These are phyloP conservation scores for thale cress (Arabidopsis thaliana) DNA, from an alignment of 345 rosid genomes.

Conservation along the genomic window TAIR10.1 NC_003071.7:18094001-18094500, in stretches of 20 bases:
- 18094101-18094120: conserved; percentile 50
- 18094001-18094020: conserved; percentile 44
- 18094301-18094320: conserved; percentile 41
- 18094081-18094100: conserved; percentile 62
- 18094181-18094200: conserved; percentile 52
- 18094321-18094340: conserved; percentile 48
- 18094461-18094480: not conserved
- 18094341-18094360: conserved; percentile 43
- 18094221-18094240: conserved; percentile 73
- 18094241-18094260: conserved; percentile 64
- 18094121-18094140: conserved; percentile 68
- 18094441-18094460: not conserved
- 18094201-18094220: conserved; percentile 50
- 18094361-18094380: not conserved
- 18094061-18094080: conserved; percentile 54
- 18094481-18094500: not conserved
- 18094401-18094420: not conserved
- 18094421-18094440: not conserved
- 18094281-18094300: conserved; percentile 38
- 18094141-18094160: conserved; percentile 54
- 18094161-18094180: conserved; percentile 55
- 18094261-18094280: conserved; percentile 57
- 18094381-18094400: not conserved
- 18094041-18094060: conserved; percentile 53
- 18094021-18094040: conserved; percentile 48